A percentile compares a stretch with the other conserved stretches of the same genome.
Conservation (phyloP, 768 basidiomycete species). For the Lactarius sp. region DNA sequence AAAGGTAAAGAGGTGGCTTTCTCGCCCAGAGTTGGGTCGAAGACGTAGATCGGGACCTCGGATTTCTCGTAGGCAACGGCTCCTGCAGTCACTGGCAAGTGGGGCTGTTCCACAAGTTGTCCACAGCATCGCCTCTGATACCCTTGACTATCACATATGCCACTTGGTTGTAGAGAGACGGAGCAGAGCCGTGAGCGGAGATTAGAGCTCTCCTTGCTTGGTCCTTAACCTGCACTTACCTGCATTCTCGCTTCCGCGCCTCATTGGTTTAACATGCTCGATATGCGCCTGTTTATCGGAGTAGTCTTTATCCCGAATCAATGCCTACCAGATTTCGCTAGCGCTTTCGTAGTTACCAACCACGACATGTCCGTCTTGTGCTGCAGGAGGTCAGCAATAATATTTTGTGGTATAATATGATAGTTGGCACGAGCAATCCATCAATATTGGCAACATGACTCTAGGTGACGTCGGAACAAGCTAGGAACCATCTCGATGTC, state of each 20-base stretch:
- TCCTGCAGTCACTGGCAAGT: slow-evolving; percentile 46
- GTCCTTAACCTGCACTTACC: slow-evolving; percentile 38
- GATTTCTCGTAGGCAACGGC: slow-evolving; percentile 99
- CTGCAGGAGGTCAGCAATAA: slow-evolving; percentile 89
- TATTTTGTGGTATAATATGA: slow-evolving; percentile 58
- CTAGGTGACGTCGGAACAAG: slow-evolving; percentile 97
- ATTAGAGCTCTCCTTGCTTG: not conserved
- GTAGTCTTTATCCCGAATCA: slow-evolving; percentile 55
- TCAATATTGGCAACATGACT: slow-evolving; percentile 36
- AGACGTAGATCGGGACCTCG: slow-evolving; percentile 94
- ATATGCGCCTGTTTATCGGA: slow-evolving; percentile 94
- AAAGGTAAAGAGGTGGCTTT: slow-evolving; percentile 65
- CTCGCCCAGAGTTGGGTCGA: slow-evolving; percentile 95
- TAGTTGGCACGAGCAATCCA: slow-evolving; percentile 49
- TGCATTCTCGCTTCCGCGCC: slow-evolving; percentile 79
- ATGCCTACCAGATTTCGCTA: slow-evolving; percentile 72
- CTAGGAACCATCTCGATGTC: slow-evolving; percentile 97
- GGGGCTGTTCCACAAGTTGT: not conserved
- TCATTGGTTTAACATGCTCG: slow-evolving; percentile 94
- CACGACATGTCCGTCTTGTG: slow-evolving; percentile 99
- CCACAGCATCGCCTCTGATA: slow-evolving; percentile 59
- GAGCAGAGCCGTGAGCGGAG: slow-evolving; percentile 72
- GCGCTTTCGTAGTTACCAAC: slow-evolving; percentile 95
- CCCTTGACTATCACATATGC: slow-evolving; percentile 99
- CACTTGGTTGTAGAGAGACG: slow-evolving; percentile 95